A percentile compares a stretch with the other conserved stretches of the same genome.
Conservation (phyloP, 2,329 filamentous ascomycete genomes). For the Mycosphaerella sp. region DNA sequence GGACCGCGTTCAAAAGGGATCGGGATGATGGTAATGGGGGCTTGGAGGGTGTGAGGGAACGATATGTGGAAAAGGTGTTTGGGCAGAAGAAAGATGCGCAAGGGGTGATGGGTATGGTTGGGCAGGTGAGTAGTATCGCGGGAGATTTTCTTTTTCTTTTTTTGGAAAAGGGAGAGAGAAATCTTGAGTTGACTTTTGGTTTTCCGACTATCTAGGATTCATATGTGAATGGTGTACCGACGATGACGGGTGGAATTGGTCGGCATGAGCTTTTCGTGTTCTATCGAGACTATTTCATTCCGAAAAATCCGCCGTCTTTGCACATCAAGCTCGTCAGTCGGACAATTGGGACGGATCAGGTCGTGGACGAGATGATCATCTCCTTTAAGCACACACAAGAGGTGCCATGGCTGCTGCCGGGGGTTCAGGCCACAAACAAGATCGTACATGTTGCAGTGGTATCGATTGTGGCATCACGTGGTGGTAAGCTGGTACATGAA, state of each 20-base stretch:
- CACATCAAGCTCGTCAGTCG: conserved; percentile 49
- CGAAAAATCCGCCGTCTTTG: conserved; percentile 48
- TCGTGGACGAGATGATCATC: conserved; percentile 54
- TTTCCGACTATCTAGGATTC: conserved; percentile 3
- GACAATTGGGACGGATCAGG: conserved; percentile 50
- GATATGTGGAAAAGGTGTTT: conserved; percentile 29
- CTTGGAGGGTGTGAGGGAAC: conserved; percentile 34
- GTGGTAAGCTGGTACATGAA: conserved; percentile 49
- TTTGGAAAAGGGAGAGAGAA: background rate
- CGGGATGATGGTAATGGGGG: conserved; percentile 10
- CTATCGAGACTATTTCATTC: conserved; percentile 52
- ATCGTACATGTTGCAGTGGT: conserved; percentile 52
- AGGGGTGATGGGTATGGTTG: conserved; percentile 25
- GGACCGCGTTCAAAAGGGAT: conserved; percentile 28
- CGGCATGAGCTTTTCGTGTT: conserved; percentile 42
- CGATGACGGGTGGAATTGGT: conserved; percentile 41
- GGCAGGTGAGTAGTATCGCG: background rate
- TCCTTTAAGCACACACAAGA: conserved; percentile 52
- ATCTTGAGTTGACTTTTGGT: background rate
- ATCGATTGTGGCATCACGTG: conserved; percentile 49
- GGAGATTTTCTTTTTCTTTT: background rate
- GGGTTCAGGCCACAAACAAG: conserved; percentile 50
- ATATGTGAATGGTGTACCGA: conserved; percentile 37
- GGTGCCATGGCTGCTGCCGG: conserved; percentile 53
- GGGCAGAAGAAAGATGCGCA: conserved; percentile 22